A percentile compares a stretch with the other conserved stretches of the same genome.
Conservation (phyloP, 345 rosid species). For the Brassica rapa region DNA sequence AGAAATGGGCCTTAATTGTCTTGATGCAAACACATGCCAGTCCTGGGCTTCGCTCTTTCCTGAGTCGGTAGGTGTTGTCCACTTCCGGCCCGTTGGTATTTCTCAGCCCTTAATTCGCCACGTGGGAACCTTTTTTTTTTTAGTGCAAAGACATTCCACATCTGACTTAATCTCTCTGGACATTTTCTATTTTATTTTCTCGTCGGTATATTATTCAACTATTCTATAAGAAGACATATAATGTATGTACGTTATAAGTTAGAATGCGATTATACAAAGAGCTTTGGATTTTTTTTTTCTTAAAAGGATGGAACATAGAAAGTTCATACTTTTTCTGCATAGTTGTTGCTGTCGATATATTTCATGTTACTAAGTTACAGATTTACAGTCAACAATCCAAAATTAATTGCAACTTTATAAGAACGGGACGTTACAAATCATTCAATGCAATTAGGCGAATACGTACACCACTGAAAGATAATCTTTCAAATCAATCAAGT, state of each 20-base stretch:
- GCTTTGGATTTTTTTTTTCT: not conserved
- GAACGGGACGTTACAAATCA: not conserved
- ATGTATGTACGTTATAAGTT: not conserved
- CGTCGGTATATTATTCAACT: not conserved
- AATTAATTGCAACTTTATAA: not conserved
- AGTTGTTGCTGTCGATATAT: not conserved
- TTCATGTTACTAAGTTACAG: not conserved
- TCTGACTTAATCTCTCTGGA: not conserved
- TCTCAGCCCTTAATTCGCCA: not conserved
- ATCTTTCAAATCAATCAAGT: not conserved
- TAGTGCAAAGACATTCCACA: not conserved
- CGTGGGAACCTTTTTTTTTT: not conserved
- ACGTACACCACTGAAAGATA: not conserved
- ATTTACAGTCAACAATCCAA: not conserved
- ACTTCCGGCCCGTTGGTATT: not conserved
- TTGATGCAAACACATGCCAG: not conserved
- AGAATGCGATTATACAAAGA: not conserved
- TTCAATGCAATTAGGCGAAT: not conserved
- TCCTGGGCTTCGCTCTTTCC: not conserved
- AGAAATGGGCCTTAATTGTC: slow-evolving; percentile 1
- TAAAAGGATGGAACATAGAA: not conserved
- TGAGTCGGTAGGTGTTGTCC: not conserved
- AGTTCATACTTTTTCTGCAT: not conserved
- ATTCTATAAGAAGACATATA: not conserved
- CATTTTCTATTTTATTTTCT: not conserved